A percentile compares a stretch with the other conserved stretches of the same genome.
These are phyloP conservation scores for Colletotrichum cordylinicola DNA, from an alignment of 2,329 filamentous ascomycete genomes.

Conservation along the genomic window DNA sequence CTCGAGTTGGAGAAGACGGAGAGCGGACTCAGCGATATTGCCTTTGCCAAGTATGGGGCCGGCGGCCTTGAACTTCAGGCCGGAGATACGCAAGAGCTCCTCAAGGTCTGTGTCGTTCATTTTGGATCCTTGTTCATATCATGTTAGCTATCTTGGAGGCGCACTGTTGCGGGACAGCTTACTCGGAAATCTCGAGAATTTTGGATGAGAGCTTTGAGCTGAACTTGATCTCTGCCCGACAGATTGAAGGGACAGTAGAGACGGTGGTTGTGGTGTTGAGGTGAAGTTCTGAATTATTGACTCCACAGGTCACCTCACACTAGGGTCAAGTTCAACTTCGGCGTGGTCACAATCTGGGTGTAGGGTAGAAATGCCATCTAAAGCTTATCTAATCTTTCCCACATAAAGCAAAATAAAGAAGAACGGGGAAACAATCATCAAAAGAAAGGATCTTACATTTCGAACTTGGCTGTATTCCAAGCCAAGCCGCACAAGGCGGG, in stretches of 20 bases:
- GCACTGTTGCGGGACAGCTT: neutral
- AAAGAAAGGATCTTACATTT: neutral
- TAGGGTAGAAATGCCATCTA: neutral
- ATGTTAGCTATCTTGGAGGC: neutral
- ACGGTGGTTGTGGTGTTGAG: neutral
- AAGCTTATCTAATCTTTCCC: neutral
- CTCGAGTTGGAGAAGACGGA: neutral
- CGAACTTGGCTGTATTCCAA: neutral
- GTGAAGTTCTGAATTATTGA: neutral
- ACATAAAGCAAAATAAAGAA: no score
- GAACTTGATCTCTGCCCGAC: neutral
- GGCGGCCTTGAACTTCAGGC: neutral
- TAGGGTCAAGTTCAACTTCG: neutral
- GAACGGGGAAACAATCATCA: neutral
- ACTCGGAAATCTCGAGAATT: neutral
- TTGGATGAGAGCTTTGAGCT: neutral
- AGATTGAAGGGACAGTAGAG: neutral
- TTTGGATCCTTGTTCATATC: neutral
- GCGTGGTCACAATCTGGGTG: neutral
- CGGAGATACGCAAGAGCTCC: neutral
- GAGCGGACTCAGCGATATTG: neutral
- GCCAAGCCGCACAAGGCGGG: neutral
- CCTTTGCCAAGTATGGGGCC: neutral
- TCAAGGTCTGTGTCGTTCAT: neutral
- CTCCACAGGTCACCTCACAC: no score